Base-by-base conservation (phyloP, 164 flowering plant genomes). In the Stephania japonica region DNA sequence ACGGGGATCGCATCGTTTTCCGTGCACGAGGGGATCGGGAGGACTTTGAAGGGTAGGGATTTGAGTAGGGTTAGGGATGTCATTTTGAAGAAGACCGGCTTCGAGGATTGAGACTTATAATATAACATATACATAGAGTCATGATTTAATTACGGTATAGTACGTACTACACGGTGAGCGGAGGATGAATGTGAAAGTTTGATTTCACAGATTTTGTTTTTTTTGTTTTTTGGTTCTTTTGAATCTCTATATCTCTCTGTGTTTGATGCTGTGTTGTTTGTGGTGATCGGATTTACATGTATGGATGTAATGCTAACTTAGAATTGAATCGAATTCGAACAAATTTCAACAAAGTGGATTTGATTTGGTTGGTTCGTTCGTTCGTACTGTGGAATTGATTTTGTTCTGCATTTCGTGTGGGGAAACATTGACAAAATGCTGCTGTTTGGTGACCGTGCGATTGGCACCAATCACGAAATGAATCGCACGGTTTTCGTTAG, bases 11-110 rank as follows among this genome's bases (percentile, higher is more conserved):
- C 78, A 42, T 72, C 78, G 0, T 81, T 77, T 69, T 79, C 82
- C 24, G 80, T 79, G 49, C 80, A 81, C 49, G 80, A 81, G 75
- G 84, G 84, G 26, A 25, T 72, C 10, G 84, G 82, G 10, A 72
- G 84, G 72, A 81, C 84, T 42, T 75, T 81, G 56, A 81, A 79
- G 62, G 84, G 82, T 4, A 77, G 84, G 56, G 84, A 81, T 61
- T 72, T 81, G 78, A 77, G 82, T 38, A 65, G 78, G 53, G 82
- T 81, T 7, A 76, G 84, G 32, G 72, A 81, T 19, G 80, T 80
- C 2, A 79, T 81, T 50, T 79, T 78, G 84, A 63, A 77, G 73
- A 72, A 79, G 42, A 81, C 80, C 25, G 81, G 84, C 0, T 81
- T 79, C 38, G 70, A 78, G 49, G 83, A 80, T 70, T 9, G 53